Base-by-base conservation (phyloP, 805 yeast species). In the Yarrowia sp. region DNA sequence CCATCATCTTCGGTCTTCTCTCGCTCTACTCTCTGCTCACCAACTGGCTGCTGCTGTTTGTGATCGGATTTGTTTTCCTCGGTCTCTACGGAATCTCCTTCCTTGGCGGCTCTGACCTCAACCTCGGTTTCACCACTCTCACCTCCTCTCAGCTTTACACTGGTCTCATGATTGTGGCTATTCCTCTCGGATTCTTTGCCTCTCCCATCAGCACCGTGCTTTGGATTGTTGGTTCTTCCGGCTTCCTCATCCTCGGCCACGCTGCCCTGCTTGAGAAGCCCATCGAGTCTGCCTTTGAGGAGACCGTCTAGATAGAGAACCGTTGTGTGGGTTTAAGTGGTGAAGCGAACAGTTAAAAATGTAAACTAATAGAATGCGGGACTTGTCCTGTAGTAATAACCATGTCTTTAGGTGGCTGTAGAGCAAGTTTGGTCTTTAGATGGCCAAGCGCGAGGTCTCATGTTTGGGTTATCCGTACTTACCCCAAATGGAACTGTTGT, bases 201-300 rank as follows among this genome's bases (percentile, higher is more conserved):
- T 86, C 93, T 66, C 97, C 98, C 25, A 79, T 94, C 65, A 82
- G 93, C 59, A 88, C 97, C 4, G 73, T 94, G 73, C 80, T 94
- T 78, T 94, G 98, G 98, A 82, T 93, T 68, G 81, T 88, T 68
- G 94, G 96, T 68, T 88, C 96, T 14, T 86, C 94, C 38, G 86
- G 87, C 25, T 86, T 86, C 51, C 73, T 87, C 35, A 88, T 93
- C 39, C 76, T 91, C 49, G 81, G 90, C 3, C 99, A 94, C 74
- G 99, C 97, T 47, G 79, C 92, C 3, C 78, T 93, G 65, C 80
- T 94, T 83, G 98, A 94, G 72, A 94, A 93, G 76, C 99, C 99
- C 19, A 86, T 92, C 64, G 98, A 94, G 77, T 85, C 93, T 36
- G 92, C 93, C 18, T 94, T 93, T 71, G 97, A 90, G 72, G 90